phyloP scores from a whole-genome alignment of 805 yeast species.

The Suhomyces kilbournensis region DNA sequence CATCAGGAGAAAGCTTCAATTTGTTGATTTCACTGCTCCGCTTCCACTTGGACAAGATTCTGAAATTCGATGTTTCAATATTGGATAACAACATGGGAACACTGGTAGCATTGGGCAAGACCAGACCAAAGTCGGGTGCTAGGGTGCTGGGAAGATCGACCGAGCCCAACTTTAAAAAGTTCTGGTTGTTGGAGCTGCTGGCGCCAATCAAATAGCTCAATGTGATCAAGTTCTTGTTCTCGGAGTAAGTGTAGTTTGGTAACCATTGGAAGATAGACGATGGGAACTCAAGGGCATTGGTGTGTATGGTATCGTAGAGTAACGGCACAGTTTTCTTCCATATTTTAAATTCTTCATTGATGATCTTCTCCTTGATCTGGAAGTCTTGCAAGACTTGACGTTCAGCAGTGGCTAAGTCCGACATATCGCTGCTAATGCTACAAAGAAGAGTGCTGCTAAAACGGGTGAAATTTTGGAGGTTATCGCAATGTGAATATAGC shows the following conservation, averaged over 20 bases:
- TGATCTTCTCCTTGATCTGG: constrained; percentile 57
- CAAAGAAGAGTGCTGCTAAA: neutral
- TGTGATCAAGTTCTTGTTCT: constrained; percentile 26
- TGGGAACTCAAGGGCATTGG: constrained; percentile 68
- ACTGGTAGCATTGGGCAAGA: constrained; percentile 21
- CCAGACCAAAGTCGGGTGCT: constrained; percentile 29
- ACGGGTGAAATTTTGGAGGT: neutral
- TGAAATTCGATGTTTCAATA: constrained; percentile 33
- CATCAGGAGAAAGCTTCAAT: constrained; percentile 51
- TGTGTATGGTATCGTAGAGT: constrained; percentile 69
- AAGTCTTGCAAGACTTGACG: constrained; percentile 41
- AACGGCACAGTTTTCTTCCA: constrained; percentile 87
- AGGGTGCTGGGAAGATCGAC: constrained; percentile 51
- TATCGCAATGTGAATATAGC: too few relatives aligned
- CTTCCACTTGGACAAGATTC: constrained; percentile 47
- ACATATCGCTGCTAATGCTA: neutral
- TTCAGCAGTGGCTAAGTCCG: constrained; percentile 26
- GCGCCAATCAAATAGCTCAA: constrained; percentile 49
- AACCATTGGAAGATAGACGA: constrained; percentile 69
- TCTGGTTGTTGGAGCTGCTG: constrained; percentile 40
- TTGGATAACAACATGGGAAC: constrained; percentile 20
- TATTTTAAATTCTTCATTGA: constrained; percentile 69
- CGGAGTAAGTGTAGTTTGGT: constrained; percentile 40
- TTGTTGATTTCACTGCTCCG: constrained; percentile 69
- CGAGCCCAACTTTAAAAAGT: constrained; percentile 44